These are phyloP conservation scores for Nyssa sinensis DNA, from an alignment of 148 eudicot genomes.

Conservation along the genomic window DNA sequence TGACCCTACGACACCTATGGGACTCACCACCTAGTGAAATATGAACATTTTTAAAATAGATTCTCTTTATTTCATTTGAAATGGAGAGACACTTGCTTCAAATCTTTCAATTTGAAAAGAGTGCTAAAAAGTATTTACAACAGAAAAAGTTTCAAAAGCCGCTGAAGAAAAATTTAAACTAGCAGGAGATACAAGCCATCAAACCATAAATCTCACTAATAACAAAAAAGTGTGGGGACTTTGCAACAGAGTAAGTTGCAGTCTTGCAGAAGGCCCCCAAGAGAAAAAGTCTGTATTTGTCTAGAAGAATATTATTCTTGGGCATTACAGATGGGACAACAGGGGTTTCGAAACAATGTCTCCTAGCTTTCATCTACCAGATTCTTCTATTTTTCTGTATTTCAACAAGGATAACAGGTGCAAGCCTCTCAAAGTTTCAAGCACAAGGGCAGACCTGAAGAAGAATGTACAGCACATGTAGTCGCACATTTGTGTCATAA, in stretches of 20 bases:
- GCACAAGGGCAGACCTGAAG: not conserved
- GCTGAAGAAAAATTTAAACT: not conserved
- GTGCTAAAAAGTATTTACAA: not conserved
- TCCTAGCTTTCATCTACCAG: too few species aligned
- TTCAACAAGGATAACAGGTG: not conserved
- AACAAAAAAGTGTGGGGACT: too few species aligned
- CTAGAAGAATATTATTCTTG: not conserved
- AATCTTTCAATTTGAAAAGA: too few species aligned
- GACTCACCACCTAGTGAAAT: too few species aligned
- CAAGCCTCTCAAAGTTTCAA: slow-evolving; percentile 6
- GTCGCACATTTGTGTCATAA: not conserved
- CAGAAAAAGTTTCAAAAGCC: not conserved
- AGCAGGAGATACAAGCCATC: not conserved
- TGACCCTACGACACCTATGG: too few species aligned
- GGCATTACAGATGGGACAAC: not conserved
- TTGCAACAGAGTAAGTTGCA: too few species aligned
- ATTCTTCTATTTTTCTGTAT: not conserved
- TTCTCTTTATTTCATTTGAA: too few species aligned
- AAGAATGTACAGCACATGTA: slow-evolving; percentile 4
- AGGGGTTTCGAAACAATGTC: not conserved
- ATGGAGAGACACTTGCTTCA: too few species aligned
- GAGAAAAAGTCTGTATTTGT: too few species aligned
- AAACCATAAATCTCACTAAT: not conserved
- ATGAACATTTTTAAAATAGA: too few species aligned
- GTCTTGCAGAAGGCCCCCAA: not conserved